Percentiles rank a stretch among this genome's conserved stretches.
Conservation (phyloP, 345 rosid genomes). For the Cardamine occulta region DNA sequence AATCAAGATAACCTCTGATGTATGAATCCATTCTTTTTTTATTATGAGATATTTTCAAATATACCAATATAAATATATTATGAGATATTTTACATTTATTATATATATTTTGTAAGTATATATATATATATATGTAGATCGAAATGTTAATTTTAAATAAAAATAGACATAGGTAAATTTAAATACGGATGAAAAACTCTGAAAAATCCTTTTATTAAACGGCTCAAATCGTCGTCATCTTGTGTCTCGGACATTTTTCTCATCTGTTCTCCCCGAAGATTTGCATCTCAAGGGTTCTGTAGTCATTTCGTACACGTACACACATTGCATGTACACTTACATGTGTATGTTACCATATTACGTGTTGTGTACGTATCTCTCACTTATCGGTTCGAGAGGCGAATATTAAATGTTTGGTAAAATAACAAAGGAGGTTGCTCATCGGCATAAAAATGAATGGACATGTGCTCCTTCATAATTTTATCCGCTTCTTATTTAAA, state of each 20-base stretch:
- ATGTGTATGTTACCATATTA: slow-evolving; percentile 23
- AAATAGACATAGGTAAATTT: background rate
- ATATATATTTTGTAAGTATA: background rate
- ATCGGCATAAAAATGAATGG: slow-evolving; percentile 33
- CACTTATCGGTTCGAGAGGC: slow-evolving; percentile 17
- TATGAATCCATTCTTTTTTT: too few relatives aligned
- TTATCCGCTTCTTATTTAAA: slow-evolving; percentile 5
- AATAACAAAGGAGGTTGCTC: slow-evolving; percentile 8
- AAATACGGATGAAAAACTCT: background rate
- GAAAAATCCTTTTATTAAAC: background rate
- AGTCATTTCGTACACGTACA: slow-evolving; percentile 26
- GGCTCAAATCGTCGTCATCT: background rate
- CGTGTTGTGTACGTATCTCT: slow-evolving; percentile 31
- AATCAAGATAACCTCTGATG: background rate
- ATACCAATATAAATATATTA: too few relatives aligned
- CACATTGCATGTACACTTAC: slow-evolving; percentile 25
- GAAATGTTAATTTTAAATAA: background rate
- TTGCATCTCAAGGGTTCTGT: slow-evolving; percentile 6
- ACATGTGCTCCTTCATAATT: slow-evolving; percentile 35
- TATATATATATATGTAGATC: background rate
- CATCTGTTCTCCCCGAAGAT: background rate
- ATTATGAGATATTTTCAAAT: background rate
- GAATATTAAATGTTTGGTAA: slow-evolving; percentile 38
- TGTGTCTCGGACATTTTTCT: background rate
- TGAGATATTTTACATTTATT: too few relatives aligned